phyloP scores from a whole-genome alignment of 371 early-diverging fungal genomes.

The Mucor sp. region DNA sequence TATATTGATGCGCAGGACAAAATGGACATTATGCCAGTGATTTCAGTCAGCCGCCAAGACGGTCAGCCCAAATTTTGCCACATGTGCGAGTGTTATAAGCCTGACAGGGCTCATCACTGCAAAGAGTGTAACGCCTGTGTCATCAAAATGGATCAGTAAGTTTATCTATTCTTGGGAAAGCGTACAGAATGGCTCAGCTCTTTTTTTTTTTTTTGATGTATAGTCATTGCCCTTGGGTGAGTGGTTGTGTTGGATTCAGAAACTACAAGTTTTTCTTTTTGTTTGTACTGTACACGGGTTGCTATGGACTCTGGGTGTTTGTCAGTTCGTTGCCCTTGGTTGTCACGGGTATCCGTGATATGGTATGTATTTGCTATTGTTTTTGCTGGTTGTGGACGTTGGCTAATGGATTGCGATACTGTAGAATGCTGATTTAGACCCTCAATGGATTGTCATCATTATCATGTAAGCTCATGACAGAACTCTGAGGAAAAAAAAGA shows the following conservation, averaged over 20 bases:
- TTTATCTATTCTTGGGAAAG: background rate
- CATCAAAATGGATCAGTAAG: constrained; percentile 69
- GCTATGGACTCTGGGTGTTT: constrained; percentile 50
- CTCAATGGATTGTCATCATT: constrained; percentile 44
- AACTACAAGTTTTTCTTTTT: constrained; percentile 67
- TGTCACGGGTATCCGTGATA: constrained; percentile 26
- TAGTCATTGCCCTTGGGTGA: constrained; percentile 70
- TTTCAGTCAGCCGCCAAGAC: constrained; percentile 47
- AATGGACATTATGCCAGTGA: constrained; percentile 31
- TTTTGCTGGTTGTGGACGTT: background rate
- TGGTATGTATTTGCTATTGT: constrained; percentile 26
- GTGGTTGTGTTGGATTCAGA: constrained; percentile 61
- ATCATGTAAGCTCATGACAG: constrained; percentile 33
- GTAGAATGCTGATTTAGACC: constrained; percentile 32
- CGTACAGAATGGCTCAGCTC: too few species aligned
- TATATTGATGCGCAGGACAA: constrained; percentile 5
- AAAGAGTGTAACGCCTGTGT: constrained; percentile 66
- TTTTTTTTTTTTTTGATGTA: too few species aligned
- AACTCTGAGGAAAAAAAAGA: background rate
- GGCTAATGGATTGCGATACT: background rate
- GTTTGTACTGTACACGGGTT: constrained; percentile 54
- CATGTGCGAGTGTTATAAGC: constrained; percentile 57
- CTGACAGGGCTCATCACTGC: constrained; percentile 68
- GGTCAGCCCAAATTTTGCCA: constrained; percentile 60
- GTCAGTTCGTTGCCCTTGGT: constrained; percentile 41